phyloP scores from a whole-genome alignment of 331 rosid species.

The Quercus phellos region DNA sequence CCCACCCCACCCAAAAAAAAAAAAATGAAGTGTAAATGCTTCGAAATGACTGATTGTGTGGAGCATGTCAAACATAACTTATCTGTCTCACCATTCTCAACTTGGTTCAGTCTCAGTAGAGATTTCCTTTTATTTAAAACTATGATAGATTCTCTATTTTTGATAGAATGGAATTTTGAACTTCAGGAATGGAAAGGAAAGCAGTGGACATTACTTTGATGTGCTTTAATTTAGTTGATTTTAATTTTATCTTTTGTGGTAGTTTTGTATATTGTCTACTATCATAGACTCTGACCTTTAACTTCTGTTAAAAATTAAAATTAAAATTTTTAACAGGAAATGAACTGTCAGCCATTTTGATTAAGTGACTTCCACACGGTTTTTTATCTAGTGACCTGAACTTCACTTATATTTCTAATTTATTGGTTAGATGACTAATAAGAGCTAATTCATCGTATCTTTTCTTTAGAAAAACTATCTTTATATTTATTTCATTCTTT shows the following conservation, averaged over 20 bases:
- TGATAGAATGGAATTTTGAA: neutral
- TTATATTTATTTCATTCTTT: neutral
- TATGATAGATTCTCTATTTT: too few species aligned
- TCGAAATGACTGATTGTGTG: neutral
- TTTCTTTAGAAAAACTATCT: neutral
- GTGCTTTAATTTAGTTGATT: neutral
- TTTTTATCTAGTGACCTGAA: neutral
- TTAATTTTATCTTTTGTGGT: neutral
- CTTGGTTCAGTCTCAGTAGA: too few species aligned
- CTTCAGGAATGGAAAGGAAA: neutral
- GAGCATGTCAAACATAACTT: neutral
- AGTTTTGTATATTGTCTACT: neutral
- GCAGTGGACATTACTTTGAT: neutral
- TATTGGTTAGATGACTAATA: neutral
- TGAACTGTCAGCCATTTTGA: neutral
- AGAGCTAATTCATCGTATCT: neutral
- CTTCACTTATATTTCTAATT: neutral
- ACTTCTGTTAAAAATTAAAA: neutral
- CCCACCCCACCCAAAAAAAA: too few species aligned
- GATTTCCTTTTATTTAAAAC: too few species aligned
- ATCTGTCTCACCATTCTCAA: neutral
- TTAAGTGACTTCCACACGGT: neutral
- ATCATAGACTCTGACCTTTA: neutral
- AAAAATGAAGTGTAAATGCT: neutral
- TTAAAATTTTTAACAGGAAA: neutral